Base-by-base conservation (phyloP, 2,329 filamentous ascomycete genomes). In the Aspergillus ustus region DNA sequence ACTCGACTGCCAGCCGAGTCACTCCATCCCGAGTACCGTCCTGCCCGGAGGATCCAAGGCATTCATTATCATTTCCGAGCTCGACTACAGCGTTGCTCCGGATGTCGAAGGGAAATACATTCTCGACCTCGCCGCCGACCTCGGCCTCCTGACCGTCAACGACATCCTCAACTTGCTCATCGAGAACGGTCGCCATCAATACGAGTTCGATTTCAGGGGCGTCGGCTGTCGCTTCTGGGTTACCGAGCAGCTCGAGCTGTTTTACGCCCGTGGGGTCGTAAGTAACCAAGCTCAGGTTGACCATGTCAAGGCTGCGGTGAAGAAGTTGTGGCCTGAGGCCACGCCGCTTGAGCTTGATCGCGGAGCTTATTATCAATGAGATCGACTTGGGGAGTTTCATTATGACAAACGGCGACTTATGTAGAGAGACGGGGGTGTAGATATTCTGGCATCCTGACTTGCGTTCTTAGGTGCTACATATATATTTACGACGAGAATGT, bases 1-100 rank as follows among this genome's bases (percentile, higher is more conserved):
- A 9, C 66, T 70, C 37, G 69, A 75, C 64, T 70, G 70, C 15
- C 64, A 65, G 28, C 64, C 61, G 1, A 69, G 50, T 37, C 66
- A 66, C 53, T 57, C 28, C 5, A 29, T 65, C 29, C 66, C 65
- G 2, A 69, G 63, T 46, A 64, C 63, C 17, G 45, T 65, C 15
- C 52, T 69, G 5, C 43, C 53, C 9, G 66, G 63, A 6, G 68
- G 68, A 46, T 71, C 69, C 37, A 69, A 70, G 28, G 67, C 59
- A 13, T 60, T 67, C 50, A 4, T 69, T 1, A 58, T 69, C 43
- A 55, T 69, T 31, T 68, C 67, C 9, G 57, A 63, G 40, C 50
- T 70, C 6, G 19, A 52, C 2, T 48, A 48, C 22, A 25, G 25
- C 1, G 13, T 52, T 2, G 52, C 52, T 5, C 17, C 25, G 6